A percentile compares a stretch with the other conserved stretches of the same genome.
Conservation (phyloP, 805 yeast genomes). For the Lipomyces sp. region DNA sequence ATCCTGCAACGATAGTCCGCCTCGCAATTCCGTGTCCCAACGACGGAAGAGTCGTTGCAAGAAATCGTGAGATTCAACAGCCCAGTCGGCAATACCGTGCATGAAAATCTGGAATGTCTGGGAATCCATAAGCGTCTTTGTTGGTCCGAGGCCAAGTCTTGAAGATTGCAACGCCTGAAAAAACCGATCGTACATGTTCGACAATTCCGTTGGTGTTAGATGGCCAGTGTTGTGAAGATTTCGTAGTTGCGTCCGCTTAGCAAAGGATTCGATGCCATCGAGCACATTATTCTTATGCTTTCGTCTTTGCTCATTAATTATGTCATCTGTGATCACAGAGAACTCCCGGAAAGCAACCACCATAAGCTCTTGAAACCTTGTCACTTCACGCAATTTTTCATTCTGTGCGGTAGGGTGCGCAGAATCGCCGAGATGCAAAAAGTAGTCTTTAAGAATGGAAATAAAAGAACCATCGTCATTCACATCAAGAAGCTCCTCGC, state of each 20-base stretch:
- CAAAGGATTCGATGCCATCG: constrained; percentile 83
- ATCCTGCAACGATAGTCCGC: constrained; percentile 60
- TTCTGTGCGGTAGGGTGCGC: constrained; percentile 72
- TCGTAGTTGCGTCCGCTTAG: constrained; percentile 85
- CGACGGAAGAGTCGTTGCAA: constrained; percentile 59
- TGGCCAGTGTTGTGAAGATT: constrained; percentile 73
- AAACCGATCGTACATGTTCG: constrained; percentile 78
- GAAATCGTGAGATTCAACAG: constrained; percentile 46
- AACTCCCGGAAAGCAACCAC: constrained; percentile 93
- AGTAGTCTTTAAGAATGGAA: constrained; percentile 77
- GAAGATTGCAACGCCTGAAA: constrained; percentile 71
- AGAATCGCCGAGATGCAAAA: constrained; percentile 62
- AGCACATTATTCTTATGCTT: constrained; percentile 73
- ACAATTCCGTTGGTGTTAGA: constrained; percentile 54
- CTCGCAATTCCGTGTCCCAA: constrained; percentile 63
- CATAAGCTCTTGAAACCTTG: constrained; percentile 83
- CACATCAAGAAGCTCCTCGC: constrained; percentile 72
- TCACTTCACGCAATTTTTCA: constrained; percentile 60
- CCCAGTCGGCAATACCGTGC: constrained; percentile 79
- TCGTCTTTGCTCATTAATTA: constrained; percentile 64
- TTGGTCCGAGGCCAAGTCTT: constrained; percentile 44
- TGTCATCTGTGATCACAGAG: constrained; percentile 69
- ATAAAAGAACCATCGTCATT: constrained; percentile 93
- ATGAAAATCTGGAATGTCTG: constrained; percentile 69
- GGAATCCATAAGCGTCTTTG: constrained; percentile 66